phyloP scores from a whole-genome alignment of 306 rosid species.

The Vicia sativa region DNA sequence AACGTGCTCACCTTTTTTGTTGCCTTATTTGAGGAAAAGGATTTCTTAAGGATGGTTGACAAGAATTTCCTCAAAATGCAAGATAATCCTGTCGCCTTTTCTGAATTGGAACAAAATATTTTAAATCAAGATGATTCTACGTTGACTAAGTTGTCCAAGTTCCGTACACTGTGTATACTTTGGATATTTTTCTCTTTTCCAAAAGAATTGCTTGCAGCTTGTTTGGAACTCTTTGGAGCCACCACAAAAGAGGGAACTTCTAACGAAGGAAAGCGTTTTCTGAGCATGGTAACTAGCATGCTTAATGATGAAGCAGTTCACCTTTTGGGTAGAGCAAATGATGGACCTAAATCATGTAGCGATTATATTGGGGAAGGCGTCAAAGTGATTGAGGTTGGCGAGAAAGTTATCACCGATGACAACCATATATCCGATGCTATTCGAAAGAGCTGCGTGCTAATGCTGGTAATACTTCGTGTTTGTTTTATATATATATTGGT shows the following conservation, averaged over 20 bases:
- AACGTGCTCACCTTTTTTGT: conserved; percentile 68
- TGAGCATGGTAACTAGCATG: conserved; percentile 59
- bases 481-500: conserved; percentile 16
- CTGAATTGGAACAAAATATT: conserved; percentile 60
- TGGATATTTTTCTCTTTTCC: conserved; percentile 72
- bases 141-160: conserved; percentile 55
- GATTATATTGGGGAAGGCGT: conserved; percentile 45
- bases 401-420: conserved; percentile 49
- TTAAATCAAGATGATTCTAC: conserved; percentile 63
- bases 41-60: conserved; percentile 59
- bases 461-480: conserved; percentile 57
- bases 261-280: conserved; percentile 55
- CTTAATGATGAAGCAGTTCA: conserved; percentile 44
- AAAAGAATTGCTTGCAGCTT: conserved; percentile 77
- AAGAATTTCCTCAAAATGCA: conserved; percentile 62
- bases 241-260: conserved; percentile 58
- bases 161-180: conserved; percentile 61
- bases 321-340: conserved; percentile 44
- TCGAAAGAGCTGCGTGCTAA: conserved; percentile 68
- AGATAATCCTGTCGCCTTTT: conserved; percentile 57
- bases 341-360: conserved; percentile 41
- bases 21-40: conserved; percentile 68
- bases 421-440: conserved; percentile 40
- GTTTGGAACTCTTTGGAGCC: conserved; percentile 67
- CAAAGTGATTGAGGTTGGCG: conserved; percentile 36